Evolutionary conservation across 371 early-diverging fungal genomes (phyloP).

Genomic region (Coemansia sp.): DNA sequence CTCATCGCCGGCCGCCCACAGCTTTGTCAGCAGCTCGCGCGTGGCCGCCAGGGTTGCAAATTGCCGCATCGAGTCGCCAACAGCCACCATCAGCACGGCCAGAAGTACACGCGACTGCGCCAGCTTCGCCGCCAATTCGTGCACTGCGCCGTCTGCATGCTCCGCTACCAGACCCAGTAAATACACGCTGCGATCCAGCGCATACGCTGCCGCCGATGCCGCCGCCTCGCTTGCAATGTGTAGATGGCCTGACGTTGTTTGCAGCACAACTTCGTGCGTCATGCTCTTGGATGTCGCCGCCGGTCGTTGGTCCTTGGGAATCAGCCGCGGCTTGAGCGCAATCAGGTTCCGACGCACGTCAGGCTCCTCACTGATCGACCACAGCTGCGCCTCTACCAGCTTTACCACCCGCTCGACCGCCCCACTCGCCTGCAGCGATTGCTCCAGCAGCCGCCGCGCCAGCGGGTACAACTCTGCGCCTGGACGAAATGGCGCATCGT

Average conservation of each 20-base stretch:
- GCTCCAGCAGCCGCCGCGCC: constrained; percentile 9
- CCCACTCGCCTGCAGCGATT: constrained; percentile 1
- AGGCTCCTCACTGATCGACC: constrained; percentile 39
- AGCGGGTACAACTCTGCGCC: constrained; percentile 34
- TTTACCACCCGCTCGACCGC: not conserved
- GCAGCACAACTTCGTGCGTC: constrained; percentile 26
- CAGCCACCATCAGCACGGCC: constrained; percentile 26
- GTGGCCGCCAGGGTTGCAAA: constrained; percentile 25
- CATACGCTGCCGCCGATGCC: constrained; percentile 38
- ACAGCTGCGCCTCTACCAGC: constrained; percentile 22
- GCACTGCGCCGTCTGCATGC: not conserved
- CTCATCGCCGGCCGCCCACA: constrained; percentile 21
- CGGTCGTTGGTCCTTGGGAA: constrained; percentile 42
- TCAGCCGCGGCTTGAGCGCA: constrained; percentile 41
- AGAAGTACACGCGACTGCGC: constrained; percentile 28
- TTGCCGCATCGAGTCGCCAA: constrained; percentile 44
- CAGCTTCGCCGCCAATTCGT: constrained; percentile 7
- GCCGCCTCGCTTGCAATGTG: constrained; percentile 23
- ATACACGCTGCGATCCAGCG: constrained; percentile 31
- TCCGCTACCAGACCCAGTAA: constrained; percentile 20
- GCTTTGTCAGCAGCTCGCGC: constrained; percentile 23
- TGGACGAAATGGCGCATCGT: constrained; percentile 30
- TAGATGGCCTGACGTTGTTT: constrained; percentile 30
- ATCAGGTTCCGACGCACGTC: constrained; percentile 37
- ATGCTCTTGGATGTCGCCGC: constrained; percentile 8